phyloP scores from a whole-genome alignment of 345 rosid genomes.

The Populus euphratica region DNA sequence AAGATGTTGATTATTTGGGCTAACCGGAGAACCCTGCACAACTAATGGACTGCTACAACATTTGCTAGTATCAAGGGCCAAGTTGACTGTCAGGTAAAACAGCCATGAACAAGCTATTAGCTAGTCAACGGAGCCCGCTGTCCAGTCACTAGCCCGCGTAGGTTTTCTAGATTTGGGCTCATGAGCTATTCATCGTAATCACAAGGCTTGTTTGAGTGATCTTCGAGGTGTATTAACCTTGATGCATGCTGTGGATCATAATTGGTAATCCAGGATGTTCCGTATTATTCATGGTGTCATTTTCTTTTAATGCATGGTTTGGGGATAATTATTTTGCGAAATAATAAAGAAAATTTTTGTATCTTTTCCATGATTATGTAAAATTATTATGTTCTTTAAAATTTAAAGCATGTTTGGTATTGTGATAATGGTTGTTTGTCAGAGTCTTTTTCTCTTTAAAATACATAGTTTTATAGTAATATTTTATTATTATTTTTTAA shows the following conservation, averaged over 20 bases:
- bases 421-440: fast-evolving
- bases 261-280: no score
- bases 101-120: neutral
- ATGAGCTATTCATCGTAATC: neutral
- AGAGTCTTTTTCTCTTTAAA: no score
- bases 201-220: neutral
- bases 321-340: no score
- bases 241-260: neutral
- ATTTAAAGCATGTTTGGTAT: fast-evolving
- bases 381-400: no score
- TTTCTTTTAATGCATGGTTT: no score
- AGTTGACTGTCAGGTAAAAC: neutral
- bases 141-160: neutral
- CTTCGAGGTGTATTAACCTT: neutral
- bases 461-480: no score
- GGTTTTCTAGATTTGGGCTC: neutral
- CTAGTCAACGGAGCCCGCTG: neutral
- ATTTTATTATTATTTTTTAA: no score
- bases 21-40: neutral
- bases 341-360: no score
- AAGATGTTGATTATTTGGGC: neutral
- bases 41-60: neutral
- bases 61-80: neutral
- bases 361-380: no score
- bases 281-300: no score